These are phyloP conservation scores for Verticillium klebahnii DNA, from an alignment of 2,329 filamentous ascomycete genomes.

Conservation along the genomic window DNA sequence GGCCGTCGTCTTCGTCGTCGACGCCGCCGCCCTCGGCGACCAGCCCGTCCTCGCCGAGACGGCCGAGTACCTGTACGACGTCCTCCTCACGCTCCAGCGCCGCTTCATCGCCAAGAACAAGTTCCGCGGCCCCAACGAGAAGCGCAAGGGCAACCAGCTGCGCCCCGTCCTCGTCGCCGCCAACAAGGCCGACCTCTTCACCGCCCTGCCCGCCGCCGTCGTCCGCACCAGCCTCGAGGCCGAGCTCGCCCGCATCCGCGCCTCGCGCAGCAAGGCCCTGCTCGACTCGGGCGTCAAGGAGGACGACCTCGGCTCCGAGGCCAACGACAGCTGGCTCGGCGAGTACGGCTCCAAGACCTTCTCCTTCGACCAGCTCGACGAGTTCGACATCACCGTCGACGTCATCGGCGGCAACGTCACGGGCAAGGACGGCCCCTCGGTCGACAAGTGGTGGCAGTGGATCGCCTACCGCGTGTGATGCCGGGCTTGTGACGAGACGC, in stretches of 20 bases:
- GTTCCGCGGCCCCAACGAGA: constrained; percentile 20
- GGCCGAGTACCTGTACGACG: constrained; percentile 82
- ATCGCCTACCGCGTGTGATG: constrained; percentile 57
- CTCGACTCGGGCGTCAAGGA: constrained; percentile 74
- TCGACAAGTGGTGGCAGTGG: constrained; percentile 88
- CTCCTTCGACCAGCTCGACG: constrained; percentile 74
- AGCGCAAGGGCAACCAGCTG: constrained; percentile 34
- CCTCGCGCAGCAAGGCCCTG: constrained; percentile 73
- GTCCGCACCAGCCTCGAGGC: constrained; percentile 72
- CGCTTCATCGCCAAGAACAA: constrained; percentile 53
- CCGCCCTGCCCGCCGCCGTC: constrained; percentile 73
- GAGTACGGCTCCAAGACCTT: constrained; percentile 76
- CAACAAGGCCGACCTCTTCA: constrained; percentile 96
- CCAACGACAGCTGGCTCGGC: constrained; percentile 81
- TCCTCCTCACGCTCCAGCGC: constrained; percentile 79
- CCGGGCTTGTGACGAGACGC: neutral
- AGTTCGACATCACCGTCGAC: constrained; percentile 74
- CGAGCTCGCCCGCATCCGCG: constrained; percentile 75
- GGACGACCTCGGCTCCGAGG: constrained; percentile 57
- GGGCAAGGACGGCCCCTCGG: constrained; percentile 52
- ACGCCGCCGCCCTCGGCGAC: constrained; percentile 65
- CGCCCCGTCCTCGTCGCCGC: constrained; percentile 80
- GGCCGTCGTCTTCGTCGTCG: constrained; percentile 83
- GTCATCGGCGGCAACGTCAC: constrained; percentile 71
- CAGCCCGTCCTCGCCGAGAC: constrained; percentile 63